Evolutionary conservation across 306 rosid species (phyloP).

Genomic region (Alnus glutinosa): DNA sequence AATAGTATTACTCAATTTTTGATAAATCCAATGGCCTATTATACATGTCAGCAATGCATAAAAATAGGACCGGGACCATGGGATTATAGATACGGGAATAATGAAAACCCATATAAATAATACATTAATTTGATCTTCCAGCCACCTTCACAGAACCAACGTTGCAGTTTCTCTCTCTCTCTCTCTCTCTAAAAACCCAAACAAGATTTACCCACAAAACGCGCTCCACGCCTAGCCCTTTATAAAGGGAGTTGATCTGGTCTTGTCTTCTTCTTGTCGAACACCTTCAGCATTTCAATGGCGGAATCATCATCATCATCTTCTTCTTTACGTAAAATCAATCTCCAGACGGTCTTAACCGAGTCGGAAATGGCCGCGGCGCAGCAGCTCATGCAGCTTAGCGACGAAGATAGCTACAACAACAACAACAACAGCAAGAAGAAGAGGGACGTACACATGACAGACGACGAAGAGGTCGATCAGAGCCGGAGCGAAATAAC

Average conservation of each 20-base stretch:
- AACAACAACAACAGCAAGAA: conserved; percentile 1
- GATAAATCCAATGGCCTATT: not conserved
- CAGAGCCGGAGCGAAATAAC: conserved; percentile 25
- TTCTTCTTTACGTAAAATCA: not conserved
- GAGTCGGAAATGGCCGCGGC: conserved; percentile 46
- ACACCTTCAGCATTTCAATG: conserved; percentile 20
- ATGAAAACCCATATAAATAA: not conserved
- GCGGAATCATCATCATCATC: conserved; percentile 11
- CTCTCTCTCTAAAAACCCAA: conserved; percentile 6
- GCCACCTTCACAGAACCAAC: conserved; percentile 45
- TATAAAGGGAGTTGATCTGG: not conserved
- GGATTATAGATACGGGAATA: not conserved
- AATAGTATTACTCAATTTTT: not conserved
- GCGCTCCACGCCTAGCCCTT: conserved; percentile 27
- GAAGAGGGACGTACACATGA: not conserved
- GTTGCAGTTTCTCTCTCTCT: conserved; percentile 36
- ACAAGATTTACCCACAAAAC: conserved; percentile 30
- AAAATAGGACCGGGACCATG: not conserved
- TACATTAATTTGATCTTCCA: not conserved
- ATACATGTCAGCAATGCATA: not conserved
- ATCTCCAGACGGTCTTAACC: conserved; percentile 19
- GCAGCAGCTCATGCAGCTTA: conserved; percentile 51
- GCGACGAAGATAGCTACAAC: conserved; percentile 45
- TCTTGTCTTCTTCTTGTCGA: not conserved
- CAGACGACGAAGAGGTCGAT: conserved; percentile 21